These are phyloP conservation scores for Crassisporium funariophilum DNA, from an alignment of 768 basidiomycete species.

Conservation along the genomic window DNA sequence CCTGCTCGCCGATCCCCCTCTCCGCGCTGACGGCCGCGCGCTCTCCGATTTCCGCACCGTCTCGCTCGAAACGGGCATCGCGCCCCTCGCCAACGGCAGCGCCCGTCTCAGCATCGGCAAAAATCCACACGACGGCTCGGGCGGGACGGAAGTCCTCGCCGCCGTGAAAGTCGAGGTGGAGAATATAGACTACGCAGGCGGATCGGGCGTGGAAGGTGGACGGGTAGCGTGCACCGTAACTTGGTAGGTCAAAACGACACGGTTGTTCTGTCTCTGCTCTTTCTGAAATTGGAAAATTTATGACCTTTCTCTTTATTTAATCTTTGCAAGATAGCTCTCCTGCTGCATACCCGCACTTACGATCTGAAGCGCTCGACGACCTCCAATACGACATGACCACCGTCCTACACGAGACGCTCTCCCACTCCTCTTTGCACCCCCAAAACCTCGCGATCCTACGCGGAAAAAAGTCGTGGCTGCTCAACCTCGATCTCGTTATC, in stretches of 20 bases:
- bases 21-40: constrained; percentile 77
- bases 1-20: constrained; percentile 55
- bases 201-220: constrained; percentile 57
- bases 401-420: constrained; percentile 62
- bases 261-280: not conserved
- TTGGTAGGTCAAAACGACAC: constrained; percentile 60
- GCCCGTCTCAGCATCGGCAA: constrained; percentile 74
- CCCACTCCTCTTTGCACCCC: constrained; percentile 68
- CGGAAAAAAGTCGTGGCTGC: constrained; percentile 71
- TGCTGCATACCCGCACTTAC: constrained; percentile 73
- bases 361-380: constrained; percentile 68
- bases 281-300: not conserved
- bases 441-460: constrained; percentile 62
- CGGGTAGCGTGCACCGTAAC: constrained; percentile 68
- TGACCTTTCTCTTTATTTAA: too few relatives aligned
- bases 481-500: constrained; percentile 73
- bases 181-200: constrained; percentile 43
- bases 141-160: constrained; percentile 78
- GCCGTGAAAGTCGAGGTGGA: constrained; percentile 83
- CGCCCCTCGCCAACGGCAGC: constrained; percentile 84
- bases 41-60: constrained; percentile 69
- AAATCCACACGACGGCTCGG: constrained; percentile 51
- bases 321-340: constrained; percentile 63
- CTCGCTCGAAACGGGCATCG: constrained; percentile 74
- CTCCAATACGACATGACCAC: constrained; percentile 73